A percentile compares a stretch with the other conserved stretches of the same genome.
phyloP scores from a whole-genome alignment of 2,329 filamentous ascomycete species.

The Ramichloridium luteum region DNA sequence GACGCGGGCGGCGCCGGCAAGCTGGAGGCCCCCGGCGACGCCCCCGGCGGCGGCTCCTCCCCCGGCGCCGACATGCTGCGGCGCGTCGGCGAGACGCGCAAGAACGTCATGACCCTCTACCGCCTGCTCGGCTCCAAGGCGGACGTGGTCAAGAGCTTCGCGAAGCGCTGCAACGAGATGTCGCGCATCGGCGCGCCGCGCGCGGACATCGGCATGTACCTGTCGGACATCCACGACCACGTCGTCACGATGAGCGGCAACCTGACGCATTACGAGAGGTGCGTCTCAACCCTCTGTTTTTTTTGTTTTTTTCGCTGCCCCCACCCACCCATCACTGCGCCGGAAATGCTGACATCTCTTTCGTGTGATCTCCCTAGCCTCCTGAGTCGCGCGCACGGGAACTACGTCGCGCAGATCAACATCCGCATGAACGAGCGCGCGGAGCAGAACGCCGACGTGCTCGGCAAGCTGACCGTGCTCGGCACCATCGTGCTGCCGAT shows the following conservation, averaged over 20 bases:
- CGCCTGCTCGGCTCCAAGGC: conserved; percentile 90
- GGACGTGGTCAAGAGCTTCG: conserved; percentile 97
- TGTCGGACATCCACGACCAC: conserved; percentile 97
- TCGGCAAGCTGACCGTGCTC: conserved; percentile 87
- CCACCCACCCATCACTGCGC: no score
- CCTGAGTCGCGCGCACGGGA: conserved; percentile 78
- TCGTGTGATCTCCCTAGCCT: conserved; percentile 52
- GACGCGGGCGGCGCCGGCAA: conserved; percentile 18
- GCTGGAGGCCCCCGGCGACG: conserved; percentile 21
- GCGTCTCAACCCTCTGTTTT: conserved; percentile 34
- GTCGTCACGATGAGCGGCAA: conserved; percentile 99
- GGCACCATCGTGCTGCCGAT: conserved; percentile 96
- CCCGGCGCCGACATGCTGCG: conserved; percentile 70
- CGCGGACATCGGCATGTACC: conserved; percentile 91
- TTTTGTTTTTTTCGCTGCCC: no score
- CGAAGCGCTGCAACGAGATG: conserved; percentile 93
- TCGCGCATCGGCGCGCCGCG: conserved; percentile 87
- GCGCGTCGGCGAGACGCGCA: conserved; percentile 83
- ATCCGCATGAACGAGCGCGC: conserved; percentile 97
- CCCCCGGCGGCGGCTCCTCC: conserved; percentile 29
- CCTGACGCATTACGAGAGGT: conserved; percentile 92
- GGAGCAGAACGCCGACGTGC: conserved; percentile 87
- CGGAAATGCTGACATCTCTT: no score
- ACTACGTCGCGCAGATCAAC: conserved; percentile 98
- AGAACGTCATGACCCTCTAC: conserved; percentile 95